phyloP scores from a whole-genome alignment of 305 asterid genomes.

The Fraxinus platypoda region DNA sequence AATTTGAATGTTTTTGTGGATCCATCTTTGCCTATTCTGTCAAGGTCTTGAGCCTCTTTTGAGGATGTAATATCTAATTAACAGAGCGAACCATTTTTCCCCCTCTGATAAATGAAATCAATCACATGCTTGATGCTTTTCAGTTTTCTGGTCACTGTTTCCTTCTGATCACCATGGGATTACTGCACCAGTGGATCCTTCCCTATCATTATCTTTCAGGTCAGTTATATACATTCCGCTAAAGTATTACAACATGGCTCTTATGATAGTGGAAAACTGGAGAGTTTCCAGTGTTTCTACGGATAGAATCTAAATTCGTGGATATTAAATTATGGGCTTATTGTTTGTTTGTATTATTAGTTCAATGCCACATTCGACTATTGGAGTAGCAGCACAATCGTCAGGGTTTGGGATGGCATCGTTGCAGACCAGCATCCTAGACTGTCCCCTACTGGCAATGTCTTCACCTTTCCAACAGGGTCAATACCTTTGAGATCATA shows the following conservation, averaged over 20 bases:
- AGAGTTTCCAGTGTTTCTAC: background rate
- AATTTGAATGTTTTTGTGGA: slow-evolving; percentile 7
- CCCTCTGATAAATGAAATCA: background rate
- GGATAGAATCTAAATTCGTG: background rate
- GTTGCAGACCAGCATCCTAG: slow-evolving; percentile 59
- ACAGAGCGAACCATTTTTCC: background rate
- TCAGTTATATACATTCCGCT: slow-evolving; percentile 17
- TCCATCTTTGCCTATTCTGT: background rate
- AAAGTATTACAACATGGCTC: background rate
- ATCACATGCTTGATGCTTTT: slow-evolving; percentile 16
- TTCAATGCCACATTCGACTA: slow-evolving; percentile 49
- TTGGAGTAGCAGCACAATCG: slow-evolving; percentile 56
- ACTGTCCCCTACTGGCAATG: slow-evolving; percentile 56
- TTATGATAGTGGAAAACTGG: background rate
- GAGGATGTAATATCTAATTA: slow-evolving; percentile 4
- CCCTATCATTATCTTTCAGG: slow-evolving; percentile 87
- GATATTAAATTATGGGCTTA: background rate
- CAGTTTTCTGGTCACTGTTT: slow-evolving; percentile 91
- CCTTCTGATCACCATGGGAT: slow-evolving; percentile 60
- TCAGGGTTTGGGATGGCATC: slow-evolving; percentile 64
- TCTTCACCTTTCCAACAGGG: slow-evolving; percentile 61
- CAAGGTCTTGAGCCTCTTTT: background rate
- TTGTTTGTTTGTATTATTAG: slow-evolving; percentile 29
- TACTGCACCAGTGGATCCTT: slow-evolving; percentile 69
- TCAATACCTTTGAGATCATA: slow-evolving; percentile 50